Conservation (phyloP, 2,329 filamentous ascomycete genomes). For the Xylariaceae sp. region DNA sequence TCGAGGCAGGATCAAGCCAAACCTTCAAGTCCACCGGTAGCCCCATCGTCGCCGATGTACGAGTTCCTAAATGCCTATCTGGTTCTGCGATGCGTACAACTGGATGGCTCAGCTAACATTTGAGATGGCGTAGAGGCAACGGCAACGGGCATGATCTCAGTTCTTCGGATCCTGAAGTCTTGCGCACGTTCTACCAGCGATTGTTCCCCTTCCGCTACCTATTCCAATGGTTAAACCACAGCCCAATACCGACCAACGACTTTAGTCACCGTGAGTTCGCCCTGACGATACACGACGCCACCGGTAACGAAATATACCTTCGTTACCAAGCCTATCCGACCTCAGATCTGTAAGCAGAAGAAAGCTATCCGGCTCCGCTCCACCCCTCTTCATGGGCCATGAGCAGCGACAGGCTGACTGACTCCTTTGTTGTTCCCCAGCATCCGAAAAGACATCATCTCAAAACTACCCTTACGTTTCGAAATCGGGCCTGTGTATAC, state of each 20-base stretch:
- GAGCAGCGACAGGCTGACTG: background rate
- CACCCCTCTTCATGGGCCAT: background rate
- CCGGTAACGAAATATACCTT: constrained; percentile 66
- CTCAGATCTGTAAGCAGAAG: constrained; percentile 46
- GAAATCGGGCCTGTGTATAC: constrained; percentile 98
- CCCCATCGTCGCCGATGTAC: constrained; percentile 44
- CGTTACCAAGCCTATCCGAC: constrained; percentile 73
- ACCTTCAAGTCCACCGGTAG: constrained; percentile 40
- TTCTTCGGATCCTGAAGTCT: constrained; percentile 73
- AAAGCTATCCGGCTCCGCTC: background rate
- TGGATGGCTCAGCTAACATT: constrained; percentile 17
- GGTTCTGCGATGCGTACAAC: background rate
- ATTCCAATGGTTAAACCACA: constrained; percentile 98
- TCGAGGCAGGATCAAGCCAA: constrained; percentile 40
- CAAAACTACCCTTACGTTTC: constrained; percentile 85
- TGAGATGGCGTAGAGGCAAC: constrained; percentile 33
- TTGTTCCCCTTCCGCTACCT: constrained; percentile 91
- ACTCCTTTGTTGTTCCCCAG: constrained; percentile 39
- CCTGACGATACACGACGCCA: constrained; percentile 74
- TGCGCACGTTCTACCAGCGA: constrained; percentile 92
- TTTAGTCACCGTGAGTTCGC: constrained; percentile 95
- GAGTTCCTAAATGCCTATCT: constrained; percentile 17
- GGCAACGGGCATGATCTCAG: constrained; percentile 36
- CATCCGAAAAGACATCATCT: constrained; percentile 85
- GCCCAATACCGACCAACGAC: constrained; percentile 76